Evolutionary conservation across 805 yeast species (phyloP).

Genomic region (Saccharomycopsis malanga): DNA sequence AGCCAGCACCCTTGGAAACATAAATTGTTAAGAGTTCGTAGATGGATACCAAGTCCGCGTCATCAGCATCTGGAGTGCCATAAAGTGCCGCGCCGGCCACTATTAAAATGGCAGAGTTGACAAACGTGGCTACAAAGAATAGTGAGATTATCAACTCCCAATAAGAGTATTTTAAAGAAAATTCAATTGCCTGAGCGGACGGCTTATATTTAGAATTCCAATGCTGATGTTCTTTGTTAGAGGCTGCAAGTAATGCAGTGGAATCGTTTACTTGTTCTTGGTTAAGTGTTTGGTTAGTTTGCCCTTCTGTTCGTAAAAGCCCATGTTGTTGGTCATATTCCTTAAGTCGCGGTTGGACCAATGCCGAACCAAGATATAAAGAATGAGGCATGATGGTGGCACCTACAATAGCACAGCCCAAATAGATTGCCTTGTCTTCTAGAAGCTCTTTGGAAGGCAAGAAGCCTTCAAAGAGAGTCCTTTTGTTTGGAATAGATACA

Average conservation of each 20-base stretch:
- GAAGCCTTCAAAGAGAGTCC: conserved; percentile 25
- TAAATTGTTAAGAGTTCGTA: conserved; percentile 53
- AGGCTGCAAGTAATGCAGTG: background rate
- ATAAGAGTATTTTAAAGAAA: conserved; percentile 69
- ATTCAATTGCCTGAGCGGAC: conserved; percentile 61
- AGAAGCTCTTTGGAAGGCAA: conserved; percentile 37
- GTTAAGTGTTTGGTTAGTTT: conserved; percentile 1
- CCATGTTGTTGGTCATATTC: conserved; percentile 65
- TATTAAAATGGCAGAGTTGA: conserved; percentile 75
- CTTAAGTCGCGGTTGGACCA: conserved; percentile 76
- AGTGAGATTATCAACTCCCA: conserved; percentile 64
- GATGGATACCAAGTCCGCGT: conserved; percentile 78
- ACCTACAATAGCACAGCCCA: conserved; percentile 77
- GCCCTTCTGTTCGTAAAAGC: conserved; percentile 30
- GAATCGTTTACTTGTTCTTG: background rate
- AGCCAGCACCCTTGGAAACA: conserved; percentile 72
- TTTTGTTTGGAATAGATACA: conserved; percentile 48
- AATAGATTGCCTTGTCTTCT: conserved; percentile 58
- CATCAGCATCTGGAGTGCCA: conserved; percentile 60
- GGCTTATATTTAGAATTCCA: conserved; percentile 51
- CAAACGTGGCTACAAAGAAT: conserved; percentile 76
- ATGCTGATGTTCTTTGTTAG: background rate
- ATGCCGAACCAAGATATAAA: conserved; percentile 74
- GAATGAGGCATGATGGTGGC: conserved; percentile 96
- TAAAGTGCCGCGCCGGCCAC: conserved; percentile 77